Evolutionary conservation across 371 early-diverging fungal species (phyloP).

Genomic region (Lichtheimia ramosa): DNA sequence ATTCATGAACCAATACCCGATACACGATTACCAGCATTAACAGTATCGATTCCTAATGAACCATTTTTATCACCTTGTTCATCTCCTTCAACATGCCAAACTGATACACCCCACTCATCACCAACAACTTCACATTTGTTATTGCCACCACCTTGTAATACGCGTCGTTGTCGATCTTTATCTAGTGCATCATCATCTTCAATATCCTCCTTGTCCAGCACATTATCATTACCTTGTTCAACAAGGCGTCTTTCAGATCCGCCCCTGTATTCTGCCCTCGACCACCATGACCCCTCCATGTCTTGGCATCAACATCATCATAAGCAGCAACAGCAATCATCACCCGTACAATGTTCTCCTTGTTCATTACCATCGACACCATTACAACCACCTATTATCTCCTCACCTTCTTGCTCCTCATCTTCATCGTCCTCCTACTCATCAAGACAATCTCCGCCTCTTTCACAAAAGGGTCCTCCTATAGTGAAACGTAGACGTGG

Average conservation of each 20-base stretch:
- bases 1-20: slow-evolving; percentile 4
- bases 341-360: slow-evolving; percentile 14
- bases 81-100: slow-evolving; percentile 11
- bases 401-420: slow-evolving; percentile 9
- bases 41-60: slow-evolving; percentile 13
- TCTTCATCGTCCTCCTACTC: slow-evolving; percentile 7
- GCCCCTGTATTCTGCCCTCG: slow-evolving; percentile 21
- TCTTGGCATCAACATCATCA: slow-evolving; percentile 8
- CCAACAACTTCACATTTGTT: slow-evolving; percentile 13
- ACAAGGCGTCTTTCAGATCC: slow-evolving; percentile 28
- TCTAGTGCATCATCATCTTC: slow-evolving; percentile 31
- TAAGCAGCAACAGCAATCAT: too few relatives aligned
- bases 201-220: slow-evolving; percentile 10
- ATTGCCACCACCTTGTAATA: slow-evolving; percentile 19
- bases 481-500: slow-evolving; percentile 41
- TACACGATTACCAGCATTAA: slow-evolving; percentile 6
- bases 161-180: slow-evolving; percentile 25
- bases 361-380: slow-evolving; percentile 14
- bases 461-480: slow-evolving; percentile 7
- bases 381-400: neutral
- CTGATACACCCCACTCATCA: slow-evolving; percentile 25
- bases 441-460: neutral
- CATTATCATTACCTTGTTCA: slow-evolving; percentile 13
- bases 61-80: slow-evolving; percentile 11
- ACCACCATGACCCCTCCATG: slow-evolving; percentile 14